These are phyloP conservation scores for Plectosphaerella sp. DNA, from an alignment of 2,329 filamentous ascomycete species.

Conservation along the genomic window DNA sequence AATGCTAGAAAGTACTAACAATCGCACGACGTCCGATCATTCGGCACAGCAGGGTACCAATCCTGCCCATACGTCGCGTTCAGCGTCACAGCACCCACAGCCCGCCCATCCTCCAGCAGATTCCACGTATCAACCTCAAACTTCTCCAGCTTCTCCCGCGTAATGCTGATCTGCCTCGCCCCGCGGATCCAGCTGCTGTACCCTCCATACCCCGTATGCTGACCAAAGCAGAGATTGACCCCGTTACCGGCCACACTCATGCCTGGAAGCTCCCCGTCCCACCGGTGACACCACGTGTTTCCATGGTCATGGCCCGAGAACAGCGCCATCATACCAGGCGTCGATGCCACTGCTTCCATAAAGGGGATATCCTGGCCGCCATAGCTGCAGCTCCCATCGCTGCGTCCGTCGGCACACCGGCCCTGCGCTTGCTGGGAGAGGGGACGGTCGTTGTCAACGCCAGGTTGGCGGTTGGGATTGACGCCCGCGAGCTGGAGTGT, in stretches of 20 bases:
- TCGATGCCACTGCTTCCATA: slow-evolving; percentile 49
- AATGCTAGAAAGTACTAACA: neutral
- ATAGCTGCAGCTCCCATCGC: slow-evolving; percentile 21
- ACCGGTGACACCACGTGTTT: slow-evolving; percentile 43
- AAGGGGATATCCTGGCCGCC: slow-evolving; percentile 47
- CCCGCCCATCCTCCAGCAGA: slow-evolving; percentile 48
- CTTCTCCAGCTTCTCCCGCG: slow-evolving; percentile 31
- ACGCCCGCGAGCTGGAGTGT: slow-evolving; percentile 21
- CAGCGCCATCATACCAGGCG: slow-evolving; percentile 42
- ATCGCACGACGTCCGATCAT: slow-evolving; percentile 16
- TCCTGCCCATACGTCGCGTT: slow-evolving; percentile 58
- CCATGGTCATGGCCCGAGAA: slow-evolving; percentile 60
- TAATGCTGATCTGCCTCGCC: slow-evolving; percentile 48
- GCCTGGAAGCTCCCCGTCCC: slow-evolving; percentile 19
- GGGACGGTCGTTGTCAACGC: slow-evolving; percentile 26
- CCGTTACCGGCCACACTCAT: slow-evolving; percentile 29
- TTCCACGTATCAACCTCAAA: slow-evolving; percentile 54
- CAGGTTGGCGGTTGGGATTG: slow-evolving; percentile 21
- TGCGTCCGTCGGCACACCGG: slow-evolving; percentile 21
- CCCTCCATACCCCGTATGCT: slow-evolving; percentile 66
- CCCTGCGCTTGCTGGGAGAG: slow-evolving; percentile 25
- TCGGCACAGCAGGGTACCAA: slow-evolving; percentile 35
- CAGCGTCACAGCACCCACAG: slow-evolving; percentile 46
- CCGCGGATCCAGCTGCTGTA: slow-evolving; percentile 62
- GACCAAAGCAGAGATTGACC: slow-evolving; percentile 50